Evolutionary conservation across 257 asterid species (phyloP), one percentile per base, ranked within the genome.

Genomic region (Rauvolfia tetraphylla): DNA sequence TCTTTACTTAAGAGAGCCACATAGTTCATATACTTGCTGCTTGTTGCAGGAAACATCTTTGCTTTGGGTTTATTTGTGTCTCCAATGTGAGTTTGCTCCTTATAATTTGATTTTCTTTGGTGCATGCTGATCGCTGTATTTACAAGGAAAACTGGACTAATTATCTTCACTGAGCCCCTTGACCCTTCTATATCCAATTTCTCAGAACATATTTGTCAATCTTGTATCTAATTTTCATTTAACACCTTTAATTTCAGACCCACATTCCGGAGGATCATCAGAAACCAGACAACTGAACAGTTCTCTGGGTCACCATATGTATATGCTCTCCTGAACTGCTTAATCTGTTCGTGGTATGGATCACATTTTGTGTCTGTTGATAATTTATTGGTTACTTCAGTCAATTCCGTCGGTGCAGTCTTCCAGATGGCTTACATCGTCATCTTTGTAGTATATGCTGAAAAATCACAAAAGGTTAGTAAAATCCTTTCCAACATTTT

Each of bases 331-430:
- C 81, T 92, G 82, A 92, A 92, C 87, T 89, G 98, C 85, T 83
- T 88, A 29, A 89, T 91, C 83, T 92, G 97, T 81, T 90, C 91
- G 23, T 92, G 97, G 97, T 92, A 92, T 63, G 98, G 98, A 27
- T 63, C 82, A 78, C 98, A 97, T 5, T 25, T 91, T 10, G 86
- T 92, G 44, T 88, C 94, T 2, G 77, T 95, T 1, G 94, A 90
- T 31, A 86, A 85, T 36, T 84, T 89, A 78, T 83, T 88, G 58
- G 88, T 92, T 36, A 88, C 86, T 73, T 87, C 98, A 0, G 98
- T 92, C 82, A 92, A 92, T 85, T 87, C 92, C 0, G 59, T 92
- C 15, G 98, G 98, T 68, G 94, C 94, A 42, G 5, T 85, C 72
- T 91, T 92, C 78, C 98, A 92, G 87, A 74, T 91, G 77, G 82